Evolutionary conservation across 1,284 basidiomycete species (phyloP), one percentile per base, ranked within the genome.

Genomic region (Irpex sp.): DNA sequence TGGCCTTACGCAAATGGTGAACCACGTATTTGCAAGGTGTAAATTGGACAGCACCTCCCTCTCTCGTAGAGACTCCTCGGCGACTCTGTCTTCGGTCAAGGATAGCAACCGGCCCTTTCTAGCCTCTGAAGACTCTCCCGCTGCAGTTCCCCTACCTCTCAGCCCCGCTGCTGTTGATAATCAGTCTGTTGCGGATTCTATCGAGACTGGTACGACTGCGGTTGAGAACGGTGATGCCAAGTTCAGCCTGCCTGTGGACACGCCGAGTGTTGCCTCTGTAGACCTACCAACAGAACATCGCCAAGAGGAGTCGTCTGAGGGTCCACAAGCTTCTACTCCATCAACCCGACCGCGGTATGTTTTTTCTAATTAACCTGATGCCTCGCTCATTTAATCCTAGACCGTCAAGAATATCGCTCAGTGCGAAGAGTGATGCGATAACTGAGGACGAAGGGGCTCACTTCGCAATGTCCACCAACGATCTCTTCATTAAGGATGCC

Each of bases 1-100:
- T 19, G 94, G 95, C 15, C 83, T 98, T 15, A 95, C 94, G 0
- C 96, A 98, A 76, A 98, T 98, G 89, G 94, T 98, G 1, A 92
- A 97, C 70, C 95, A 97, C 71, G 89, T 98, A 61, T 98, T 98
- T 75, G 84, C 90, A 6, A 85, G 96, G 31, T 92, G 90, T 70
- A 79, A 80, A 67, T 61, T 79, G 13, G 70, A 63, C 26, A 54
- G 63, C 6, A 61, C 67, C 15, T 56, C 65, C 4, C 39, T 69
- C 3, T 68, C 70, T 37, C 67, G 65, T 4, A 71, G 65, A 54
- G 69, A 74, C 13, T 72, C 72, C 21, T 69, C 63, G 17, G 57
- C 68, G 7, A 71, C 70, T 2, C 65, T 73, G 1, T 59, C 69
- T 35, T 64, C 61, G 1, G 67, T 62, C 21, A 31, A 36, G 8